Evolutionary conservation across 2,329 filamentous ascomycete genomes (phyloP).

Genomic region (Pseudogymnoascus sp.): DNA sequence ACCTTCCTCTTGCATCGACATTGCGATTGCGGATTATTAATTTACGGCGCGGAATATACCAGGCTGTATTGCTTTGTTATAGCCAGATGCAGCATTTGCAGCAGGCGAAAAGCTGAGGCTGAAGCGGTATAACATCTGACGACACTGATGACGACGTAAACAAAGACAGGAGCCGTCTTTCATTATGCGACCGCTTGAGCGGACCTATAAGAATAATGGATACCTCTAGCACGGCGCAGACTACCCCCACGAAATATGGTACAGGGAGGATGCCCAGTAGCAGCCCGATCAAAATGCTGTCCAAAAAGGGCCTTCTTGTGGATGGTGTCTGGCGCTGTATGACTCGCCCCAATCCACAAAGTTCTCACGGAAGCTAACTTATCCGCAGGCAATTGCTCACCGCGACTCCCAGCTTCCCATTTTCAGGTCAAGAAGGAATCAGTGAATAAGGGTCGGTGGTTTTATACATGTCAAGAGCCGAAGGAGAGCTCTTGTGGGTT

Average conservation of each 20-base stretch:
- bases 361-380: background rate
- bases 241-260: background rate
- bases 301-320: conserved; percentile 24
- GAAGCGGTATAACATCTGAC: background rate
- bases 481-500: conserved; percentile 41
- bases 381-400: conserved; percentile 40
- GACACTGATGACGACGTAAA: conserved; percentile 1
- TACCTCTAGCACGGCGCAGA: background rate
- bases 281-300: background rate
- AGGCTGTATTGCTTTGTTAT: background rate
- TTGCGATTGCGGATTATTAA: background rate
- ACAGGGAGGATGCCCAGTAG: background rate
- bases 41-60: background rate
- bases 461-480: conserved; percentile 46
- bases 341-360: background rate
- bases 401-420: conserved; percentile 40
- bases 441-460: conserved; percentile 42
- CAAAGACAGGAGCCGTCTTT: background rate
- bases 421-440: conserved; percentile 42
- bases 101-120: background rate
- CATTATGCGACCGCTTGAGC: background rate
- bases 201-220: background rate
- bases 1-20: background rate
- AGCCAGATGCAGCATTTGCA: background rate
- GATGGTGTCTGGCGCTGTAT: conserved; percentile 34